Evolutionary conservation across 1,284 basidiomycete species (phyloP).

Genomic region (Anthracocystis panici-leucophaei): DNA sequence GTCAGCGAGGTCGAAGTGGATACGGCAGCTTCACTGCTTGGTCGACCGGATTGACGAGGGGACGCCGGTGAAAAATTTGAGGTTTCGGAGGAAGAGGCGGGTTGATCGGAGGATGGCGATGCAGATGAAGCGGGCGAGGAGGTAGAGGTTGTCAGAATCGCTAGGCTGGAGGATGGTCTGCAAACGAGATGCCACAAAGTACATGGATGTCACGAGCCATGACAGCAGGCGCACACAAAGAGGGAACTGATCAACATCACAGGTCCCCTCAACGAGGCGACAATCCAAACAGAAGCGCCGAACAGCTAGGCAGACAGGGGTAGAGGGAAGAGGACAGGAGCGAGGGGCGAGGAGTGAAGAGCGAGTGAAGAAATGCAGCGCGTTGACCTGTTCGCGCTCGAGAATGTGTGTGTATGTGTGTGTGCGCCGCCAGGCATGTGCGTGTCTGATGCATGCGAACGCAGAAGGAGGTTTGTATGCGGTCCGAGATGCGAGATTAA

Average conservation of each 20-base stretch:
- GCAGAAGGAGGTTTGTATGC: slow-evolving; percentile 5
- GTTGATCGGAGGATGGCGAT: slow-evolving; percentile 8
- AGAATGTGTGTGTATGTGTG: slow-evolving; percentile 6
- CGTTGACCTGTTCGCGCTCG: neutral
- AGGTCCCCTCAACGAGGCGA: slow-evolving; percentile 20
- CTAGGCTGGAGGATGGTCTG: slow-evolving; percentile 33
- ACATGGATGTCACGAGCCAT: slow-evolving; percentile 11
- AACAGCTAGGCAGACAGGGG: neutral
- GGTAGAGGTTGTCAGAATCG: slow-evolving; percentile 42
- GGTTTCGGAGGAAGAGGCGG: slow-evolving; percentile 8
- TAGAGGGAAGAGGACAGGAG: neutral
- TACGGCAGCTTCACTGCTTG: slow-evolving; percentile 16
- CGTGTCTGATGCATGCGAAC: slow-evolving; percentile 25
- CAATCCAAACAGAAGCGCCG: neutral
- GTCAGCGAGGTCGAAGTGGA: slow-evolving; percentile 34
- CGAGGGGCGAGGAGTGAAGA: neutral
- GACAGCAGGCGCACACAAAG: slow-evolving; percentile 21
- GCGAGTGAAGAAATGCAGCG: slow-evolving; percentile 1
- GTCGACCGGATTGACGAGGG: slow-evolving; percentile 6
- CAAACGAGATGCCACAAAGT: slow-evolving; percentile 4
- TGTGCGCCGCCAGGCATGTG: slow-evolving; percentile 26
- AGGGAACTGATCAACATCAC: slow-evolving; percentile 32
- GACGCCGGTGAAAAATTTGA: slow-evolving; percentile 6
- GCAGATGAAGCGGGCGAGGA: slow-evolving; percentile 12
- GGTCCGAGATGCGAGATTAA: neutral